phyloP scores from a whole-genome alignment of 108 stramenopile species.

The Pseudonitzschia multiseries region DNA sequence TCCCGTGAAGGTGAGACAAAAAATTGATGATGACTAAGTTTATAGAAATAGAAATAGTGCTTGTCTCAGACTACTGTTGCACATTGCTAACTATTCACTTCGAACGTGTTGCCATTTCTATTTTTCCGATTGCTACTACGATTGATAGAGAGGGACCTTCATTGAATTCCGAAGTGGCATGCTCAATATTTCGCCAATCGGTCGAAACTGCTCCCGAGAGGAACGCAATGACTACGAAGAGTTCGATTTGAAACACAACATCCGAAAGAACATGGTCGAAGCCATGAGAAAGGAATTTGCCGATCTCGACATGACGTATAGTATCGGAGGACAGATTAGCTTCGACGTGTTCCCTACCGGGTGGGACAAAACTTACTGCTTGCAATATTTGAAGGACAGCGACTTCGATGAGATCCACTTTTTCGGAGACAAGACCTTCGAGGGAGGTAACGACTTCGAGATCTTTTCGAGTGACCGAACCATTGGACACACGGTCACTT shows the following conservation, averaged over 20 bases:
- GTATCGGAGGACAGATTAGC: constrained; percentile 98
- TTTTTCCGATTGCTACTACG: no score
- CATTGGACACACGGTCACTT: constrained; percentile 95
- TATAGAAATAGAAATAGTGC: no score
- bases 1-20: constrained; percentile 85
- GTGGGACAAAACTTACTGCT: constrained; percentile 99
- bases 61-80: no score
- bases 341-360: constrained; percentile 98
- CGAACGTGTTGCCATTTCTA: no score
- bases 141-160: constrained; percentile 89
- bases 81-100: no score
- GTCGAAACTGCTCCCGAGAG: constrained; percentile 95
- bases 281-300: constrained; percentile 93
- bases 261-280: constrained; percentile 90
- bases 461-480: constrained; percentile 92
- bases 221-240: constrained; percentile 98
- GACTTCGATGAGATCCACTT: constrained; percentile 99
- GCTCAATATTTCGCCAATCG: constrained; percentile 99
- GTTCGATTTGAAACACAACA: constrained; percentile 82
- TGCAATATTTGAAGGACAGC: constrained; percentile 67
- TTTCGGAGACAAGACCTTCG: constrained; percentile 99
- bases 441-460: constrained; percentile 99
- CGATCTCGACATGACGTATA: constrained; percentile 90
- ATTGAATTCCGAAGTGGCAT: constrained; percentile 99
- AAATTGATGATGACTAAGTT: no score